Conservation (phyloP, 2,329 filamentous ascomycete species). For the Metarhizium anisopliae region DNA sequence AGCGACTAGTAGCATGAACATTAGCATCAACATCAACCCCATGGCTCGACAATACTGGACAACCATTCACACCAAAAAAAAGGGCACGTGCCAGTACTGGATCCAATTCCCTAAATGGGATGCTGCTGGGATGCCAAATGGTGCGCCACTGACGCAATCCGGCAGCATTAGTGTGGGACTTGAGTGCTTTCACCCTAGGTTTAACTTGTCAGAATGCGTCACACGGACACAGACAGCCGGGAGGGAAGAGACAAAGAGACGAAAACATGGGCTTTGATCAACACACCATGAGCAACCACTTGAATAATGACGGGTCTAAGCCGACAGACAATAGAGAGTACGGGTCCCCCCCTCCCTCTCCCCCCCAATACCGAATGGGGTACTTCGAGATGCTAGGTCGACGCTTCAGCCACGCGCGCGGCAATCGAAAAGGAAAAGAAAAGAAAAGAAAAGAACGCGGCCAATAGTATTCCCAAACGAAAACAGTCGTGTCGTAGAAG, state of each 20-base stretch:
- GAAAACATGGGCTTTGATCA: too few relatives aligned
- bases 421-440: too few relatives aligned
- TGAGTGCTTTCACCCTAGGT: background rate
- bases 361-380: too few relatives aligned
- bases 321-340: too few relatives aligned
- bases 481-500: background rate
- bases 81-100: constrained; percentile 15
- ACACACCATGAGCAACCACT: too few relatives aligned
- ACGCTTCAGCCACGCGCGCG: too few relatives aligned
- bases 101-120: constrained; percentile 17
- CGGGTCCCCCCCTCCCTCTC: too few relatives aligned
- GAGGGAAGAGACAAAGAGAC: background rate
- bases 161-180: background rate
- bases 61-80: background rate
- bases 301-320: too few relatives aligned
- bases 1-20: too few relatives aligned
- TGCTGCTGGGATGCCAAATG: constrained; percentile 20
- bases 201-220: background rate
- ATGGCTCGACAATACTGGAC: background rate
- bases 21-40: background rate
- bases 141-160: constrained; percentile 18
- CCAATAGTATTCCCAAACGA: background rate
- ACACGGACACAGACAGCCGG: background rate
- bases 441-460: too few relatives aligned
- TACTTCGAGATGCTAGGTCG: too few relatives aligned